Evolutionary conservation across 75 land plant genomes (phyloP), one percentile per base, ranked within the genome.

Genomic region (Azolla pinnata): DNA sequence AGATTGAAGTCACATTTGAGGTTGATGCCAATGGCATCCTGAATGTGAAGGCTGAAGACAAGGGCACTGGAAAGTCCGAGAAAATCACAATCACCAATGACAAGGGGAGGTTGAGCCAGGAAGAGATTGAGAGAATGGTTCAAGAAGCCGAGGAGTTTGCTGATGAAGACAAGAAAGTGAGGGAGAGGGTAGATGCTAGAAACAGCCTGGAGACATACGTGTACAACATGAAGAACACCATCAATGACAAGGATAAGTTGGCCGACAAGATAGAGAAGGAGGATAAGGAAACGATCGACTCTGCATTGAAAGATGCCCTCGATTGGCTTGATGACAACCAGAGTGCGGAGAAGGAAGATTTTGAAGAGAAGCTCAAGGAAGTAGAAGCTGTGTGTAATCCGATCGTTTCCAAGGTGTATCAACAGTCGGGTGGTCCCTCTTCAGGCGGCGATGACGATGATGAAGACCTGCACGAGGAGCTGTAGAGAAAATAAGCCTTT

Each of bases 241-340:
- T 81, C 20, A 54, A 50, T 30, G 74, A 78, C 61, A 70, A 70
- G 61, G 76, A 69, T 69, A 77, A 78, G 64, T 47, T 81, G 23
- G 76, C 64, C 2, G 79, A 75, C 49, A 79, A 83, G 60, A 40
- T 83, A 2, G 83, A 83, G 35, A 45, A 70, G 1, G 83, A 80
- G 3, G 86, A 83, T 52, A 83, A 83, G 68, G 86, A 86, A 66
- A 86, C 76, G 65, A 77, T 86, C 30, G 82, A 81, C 53, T 18
- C 31, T 12, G 56, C 82, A 14, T 26, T 81, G 60, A 74, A 79
- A 48, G 84, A 74, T 40, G 86, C 84, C 7, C 65, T 83, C 31
- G 86, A 83, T 62, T 83, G 86, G 86, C 28, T 83, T 40, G 86
- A 83, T 47, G 86, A 83, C 38, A 83, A 83, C 72, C 84, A 83